Base-by-base conservation (phyloP, 305 asterid genomes). In the Fraxinus greggii region DNA sequence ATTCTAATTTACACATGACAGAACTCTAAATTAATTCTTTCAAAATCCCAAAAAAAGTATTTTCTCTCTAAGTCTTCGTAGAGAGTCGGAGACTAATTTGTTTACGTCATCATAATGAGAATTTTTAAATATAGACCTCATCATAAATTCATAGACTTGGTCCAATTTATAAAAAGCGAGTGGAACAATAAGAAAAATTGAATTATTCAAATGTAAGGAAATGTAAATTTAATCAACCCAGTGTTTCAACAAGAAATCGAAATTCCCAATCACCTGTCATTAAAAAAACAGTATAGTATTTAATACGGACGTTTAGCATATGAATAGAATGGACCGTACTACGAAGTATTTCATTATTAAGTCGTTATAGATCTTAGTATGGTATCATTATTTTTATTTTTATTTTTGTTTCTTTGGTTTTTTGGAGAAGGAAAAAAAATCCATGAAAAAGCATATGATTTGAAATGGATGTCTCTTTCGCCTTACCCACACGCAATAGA, bases 401-500 rank as follows among this genome's bases (percentile, higher is more conserved):
- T 51, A 3, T 15, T 51, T 17, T 59, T 23, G 9, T 21, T 51
- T 17, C 15, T 45, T 45, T 3, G 5, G 4, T 12, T 51, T 4
- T n/a, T 5, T 51, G 7, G 9, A 24, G 72, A 7, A 61, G 72
- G 2, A 36, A 36, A 36, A 36, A 23, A 23, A 23, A 0, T 61
- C 29, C 69, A 21, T 7, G 29, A 21, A 59, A 59, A 59, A 59
- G 29, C 28, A 19, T 59, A 59, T 7, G 31, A 32, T 32, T 32
- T 32, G 35, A 32, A 32, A 32, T 32, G 4, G 40, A 35, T 15
- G 81, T 84, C 84, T 1, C 79, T 76, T 76, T 84, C 84, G 19
- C 84, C 69, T 67, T 28, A 2, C 81, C 79, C 69, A n/a, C 79
- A 80, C 86, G 84, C 86, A 83, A 83, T 21, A 23, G 80, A 51